These are phyloP conservation scores for Podaxis pistillaris DNA, from an alignment of 768 basidiomycete genomes.

Conservation along the genomic window DNA sequence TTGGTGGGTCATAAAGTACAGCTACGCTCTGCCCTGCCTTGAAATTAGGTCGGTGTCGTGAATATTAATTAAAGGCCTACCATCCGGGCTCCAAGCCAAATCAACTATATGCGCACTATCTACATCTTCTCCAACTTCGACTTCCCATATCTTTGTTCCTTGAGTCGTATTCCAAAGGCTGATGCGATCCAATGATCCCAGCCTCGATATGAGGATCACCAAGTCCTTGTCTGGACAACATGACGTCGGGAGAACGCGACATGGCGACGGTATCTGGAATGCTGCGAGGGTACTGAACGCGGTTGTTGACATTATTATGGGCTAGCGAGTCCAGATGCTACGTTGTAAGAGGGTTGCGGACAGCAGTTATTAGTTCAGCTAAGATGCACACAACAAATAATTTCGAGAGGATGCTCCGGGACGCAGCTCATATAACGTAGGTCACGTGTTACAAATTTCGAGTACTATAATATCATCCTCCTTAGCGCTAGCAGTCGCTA, in stretches of 20 bases:
- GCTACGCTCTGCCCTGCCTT: conserved; percentile 65
- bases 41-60: neutral
- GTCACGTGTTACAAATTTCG: conserved; percentile 16
- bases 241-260: conserved; percentile 58
- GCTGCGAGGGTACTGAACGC: conserved; percentile 58
- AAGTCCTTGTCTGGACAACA: conserved; percentile 89
- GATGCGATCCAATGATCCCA: conserved; percentile 67
- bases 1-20: conserved; percentile 65
- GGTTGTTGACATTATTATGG: conserved; percentile 35
- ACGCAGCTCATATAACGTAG: neutral
- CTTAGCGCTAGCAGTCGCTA: neutral
- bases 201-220: conserved; percentile 61
- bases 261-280: conserved; percentile 53
- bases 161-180: conserved; percentile 77
- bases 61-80: conserved; percentile 33
- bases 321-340: neutral
- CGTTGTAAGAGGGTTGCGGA: no score
- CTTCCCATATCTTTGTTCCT: conserved; percentile 80
- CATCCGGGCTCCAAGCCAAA: conserved; percentile 82
- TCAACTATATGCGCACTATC: conserved; percentile 51
- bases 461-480: neutral
- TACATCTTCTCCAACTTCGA: conserved; percentile 55
- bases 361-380: no score
- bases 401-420: neutral
- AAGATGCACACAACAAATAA: neutral